Percentiles rank a stretch among this genome's conserved stretches.
These are phyloP conservation scores for Neonectria coccinea DNA, from an alignment of 2,329 filamentous ascomycete genomes.

Conservation along the genomic window DNA sequence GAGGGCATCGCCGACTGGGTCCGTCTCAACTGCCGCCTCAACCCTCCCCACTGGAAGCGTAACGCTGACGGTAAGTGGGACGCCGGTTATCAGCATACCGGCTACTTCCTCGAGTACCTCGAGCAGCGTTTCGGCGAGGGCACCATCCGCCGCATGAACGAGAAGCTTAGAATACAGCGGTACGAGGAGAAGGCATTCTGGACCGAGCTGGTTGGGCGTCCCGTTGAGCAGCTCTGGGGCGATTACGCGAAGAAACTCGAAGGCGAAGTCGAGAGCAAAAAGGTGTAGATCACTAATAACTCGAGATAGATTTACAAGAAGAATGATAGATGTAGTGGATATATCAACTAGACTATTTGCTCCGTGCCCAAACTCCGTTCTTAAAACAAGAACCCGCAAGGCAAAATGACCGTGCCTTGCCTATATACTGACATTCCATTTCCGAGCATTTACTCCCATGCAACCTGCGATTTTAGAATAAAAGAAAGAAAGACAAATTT, in stretches of 20 bases:
- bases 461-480: slow-evolving; percentile 14
- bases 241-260: slow-evolving; percentile 68
- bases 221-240: slow-evolving; percentile 77
- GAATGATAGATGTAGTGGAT: slow-evolving; percentile 35
- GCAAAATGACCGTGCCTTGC: slow-evolving; percentile 4
- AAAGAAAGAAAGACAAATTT: not conserved
- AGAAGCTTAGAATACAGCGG: slow-evolving; percentile 69
- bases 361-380: slow-evolving; percentile 34
- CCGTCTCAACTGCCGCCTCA: slow-evolving; percentile 76
- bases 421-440: slow-evolving; percentile 25
- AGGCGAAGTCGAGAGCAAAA: slow-evolving; percentile 2
- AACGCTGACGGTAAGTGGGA: slow-evolving; percentile 77
- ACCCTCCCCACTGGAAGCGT: slow-evolving; percentile 85
- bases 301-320: not conserved
- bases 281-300: not conserved
- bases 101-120: slow-evolving; percentile 89
- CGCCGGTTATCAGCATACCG: slow-evolving; percentile 89
- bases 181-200: slow-evolving; percentile 77
- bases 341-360: slow-evolving; percentile 29
- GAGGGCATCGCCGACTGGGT: slow-evolving; percentile 97
- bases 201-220: slow-evolving; percentile 73
- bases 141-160: slow-evolving; percentile 74
- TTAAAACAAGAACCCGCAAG: slow-evolving; percentile 22
- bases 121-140: slow-evolving; percentile 73
- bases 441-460: slow-evolving; percentile 14